Evolutionary conservation across 305 asterid genomes (phyloP).

Genomic region (Fraxinus nigra): DNA sequence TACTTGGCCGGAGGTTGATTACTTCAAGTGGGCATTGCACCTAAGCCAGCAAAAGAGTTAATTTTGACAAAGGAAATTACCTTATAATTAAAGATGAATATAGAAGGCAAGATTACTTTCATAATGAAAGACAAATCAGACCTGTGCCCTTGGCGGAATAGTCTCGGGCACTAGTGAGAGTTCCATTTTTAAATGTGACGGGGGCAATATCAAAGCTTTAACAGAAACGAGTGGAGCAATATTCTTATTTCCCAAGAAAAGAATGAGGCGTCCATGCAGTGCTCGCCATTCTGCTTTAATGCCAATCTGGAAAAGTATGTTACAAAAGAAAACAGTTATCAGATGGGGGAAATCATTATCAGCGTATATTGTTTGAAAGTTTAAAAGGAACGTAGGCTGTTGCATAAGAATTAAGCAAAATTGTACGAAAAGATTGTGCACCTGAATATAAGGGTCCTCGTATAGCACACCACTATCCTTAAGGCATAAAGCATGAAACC

Average conservation of each 20-base stretch:
- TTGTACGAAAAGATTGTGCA: constrained; percentile 27
- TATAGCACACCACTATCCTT: constrained; percentile 93
- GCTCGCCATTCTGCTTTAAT: constrained; percentile 92
- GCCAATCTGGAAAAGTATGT: constrained; percentile 65
- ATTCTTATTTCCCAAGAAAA: constrained; percentile 90
- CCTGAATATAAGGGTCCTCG: constrained; percentile 94
- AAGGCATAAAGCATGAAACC: constrained; percentile 72
- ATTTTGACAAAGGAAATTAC: neutral
- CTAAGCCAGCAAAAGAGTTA: constrained; percentile 34
- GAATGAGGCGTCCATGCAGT: constrained; percentile 78
- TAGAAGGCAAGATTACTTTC: constrained; percentile 2
- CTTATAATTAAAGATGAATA: neutral
- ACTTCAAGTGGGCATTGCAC: constrained; percentile 96
- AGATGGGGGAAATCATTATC: neutral
- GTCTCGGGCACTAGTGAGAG: constrained; percentile 87
- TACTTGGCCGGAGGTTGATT: constrained; percentile 78
- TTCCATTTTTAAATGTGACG: constrained; percentile 74
- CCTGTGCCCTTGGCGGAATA: constrained; percentile 98
- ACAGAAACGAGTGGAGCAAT: constrained; percentile 74
- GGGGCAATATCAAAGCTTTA: constrained; percentile 71
- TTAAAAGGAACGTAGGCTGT: neutral
- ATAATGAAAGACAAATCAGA: constrained; percentile 26
- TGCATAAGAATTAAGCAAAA: constrained; percentile 15
- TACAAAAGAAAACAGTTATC: constrained; percentile 21
- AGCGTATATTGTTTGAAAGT: constrained; percentile 12